A percentile compares a stretch with the other conserved stretches of the same genome.
Evolutionary conservation across 2,329 filamentous ascomycete species (phyloP).

Genomic region (Apiospora saccharicola): DNA sequence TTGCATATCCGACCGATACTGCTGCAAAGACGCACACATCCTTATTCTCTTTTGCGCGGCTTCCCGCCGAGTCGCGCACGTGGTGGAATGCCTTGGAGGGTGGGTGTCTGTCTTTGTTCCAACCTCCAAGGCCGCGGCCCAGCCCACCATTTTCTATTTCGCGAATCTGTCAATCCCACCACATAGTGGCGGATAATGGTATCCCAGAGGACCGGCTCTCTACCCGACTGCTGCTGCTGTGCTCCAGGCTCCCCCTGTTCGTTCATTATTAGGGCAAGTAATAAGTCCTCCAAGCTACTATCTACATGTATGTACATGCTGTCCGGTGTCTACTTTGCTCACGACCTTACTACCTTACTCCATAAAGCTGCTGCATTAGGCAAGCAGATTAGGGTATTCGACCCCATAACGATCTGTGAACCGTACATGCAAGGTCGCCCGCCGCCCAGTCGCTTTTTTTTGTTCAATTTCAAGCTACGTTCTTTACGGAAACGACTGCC

Average conservation of each 20-base stretch:
- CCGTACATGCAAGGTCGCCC: neutral
- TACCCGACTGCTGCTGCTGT: neutral
- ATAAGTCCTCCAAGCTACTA: neutral
- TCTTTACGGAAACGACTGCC: constrained; percentile 5
- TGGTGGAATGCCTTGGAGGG: neutral
- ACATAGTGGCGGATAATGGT: constrained; percentile 16
- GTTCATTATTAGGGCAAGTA: constrained; percentile 9
- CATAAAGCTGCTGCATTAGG: constrained; percentile 17
- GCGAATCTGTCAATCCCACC: constrained; percentile 19
- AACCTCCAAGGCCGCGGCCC: neutral
- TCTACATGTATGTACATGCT: neutral
- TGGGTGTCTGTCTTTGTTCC: neutral
- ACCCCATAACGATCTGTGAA: constrained; percentile 19
- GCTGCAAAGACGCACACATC: neutral
- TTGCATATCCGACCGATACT: constrained; percentile 14
- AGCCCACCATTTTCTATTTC: constrained; percentile 4
- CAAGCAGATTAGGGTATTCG: constrained; percentile 14
- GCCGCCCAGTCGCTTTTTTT: neutral
- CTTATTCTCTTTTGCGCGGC: constrained; percentile 5
- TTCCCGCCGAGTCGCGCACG: constrained; percentile 20
- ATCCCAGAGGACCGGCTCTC: constrained; percentile 11
- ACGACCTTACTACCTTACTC: neutral
- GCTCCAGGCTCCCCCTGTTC: neutral
- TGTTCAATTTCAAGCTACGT: neutral
- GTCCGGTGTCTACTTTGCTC: neutral